Evolutionary conservation across 1,284 basidiomycete genomes (phyloP).

Genomic region (Ustanciosporium gigantosporum): DNA sequence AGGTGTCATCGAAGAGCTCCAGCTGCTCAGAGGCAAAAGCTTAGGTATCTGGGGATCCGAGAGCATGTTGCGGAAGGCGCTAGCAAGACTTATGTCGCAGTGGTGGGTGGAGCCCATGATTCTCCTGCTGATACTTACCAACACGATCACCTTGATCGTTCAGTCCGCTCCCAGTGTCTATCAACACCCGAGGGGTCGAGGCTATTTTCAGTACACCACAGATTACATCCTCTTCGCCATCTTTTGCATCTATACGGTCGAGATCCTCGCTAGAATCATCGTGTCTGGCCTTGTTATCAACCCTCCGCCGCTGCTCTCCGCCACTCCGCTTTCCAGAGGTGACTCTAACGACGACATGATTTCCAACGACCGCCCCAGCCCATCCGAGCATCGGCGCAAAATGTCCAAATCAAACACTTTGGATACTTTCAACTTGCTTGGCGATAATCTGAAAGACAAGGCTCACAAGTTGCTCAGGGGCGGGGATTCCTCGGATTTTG

Average conservation of each 20-base stretch:
- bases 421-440: conserved; percentile 41
- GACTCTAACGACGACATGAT: neutral
- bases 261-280: conserved; percentile 84
- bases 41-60: conserved; percentile 75
- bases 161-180: conserved; percentile 70
- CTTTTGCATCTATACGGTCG: conserved; percentile 86
- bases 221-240: conserved; percentile 80
- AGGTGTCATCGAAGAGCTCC: conserved; percentile 8
- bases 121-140: conserved; percentile 79
- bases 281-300: conserved; percentile 89
- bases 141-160: conserved; percentile 79
- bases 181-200: conserved; percentile 64
- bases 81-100: conserved; percentile 21
- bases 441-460: conserved; percentile 33
- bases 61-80: conserved; percentile 32
- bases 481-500: neutral
- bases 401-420: conserved; percentile 50
- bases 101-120: conserved; percentile 88
- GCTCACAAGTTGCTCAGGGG: conserved; percentile 32
- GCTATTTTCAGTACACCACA: conserved; percentile 86
- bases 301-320: conserved; percentile 64
- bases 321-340: conserved; percentile 6
- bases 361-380: conserved; percentile 3
- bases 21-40: conserved; percentile 73
- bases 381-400: conserved; percentile 20